Evolutionary conservation across 345 rosid genomes (phyloP).

Genomic region (Psidium friedrichsthalianum): DNA sequence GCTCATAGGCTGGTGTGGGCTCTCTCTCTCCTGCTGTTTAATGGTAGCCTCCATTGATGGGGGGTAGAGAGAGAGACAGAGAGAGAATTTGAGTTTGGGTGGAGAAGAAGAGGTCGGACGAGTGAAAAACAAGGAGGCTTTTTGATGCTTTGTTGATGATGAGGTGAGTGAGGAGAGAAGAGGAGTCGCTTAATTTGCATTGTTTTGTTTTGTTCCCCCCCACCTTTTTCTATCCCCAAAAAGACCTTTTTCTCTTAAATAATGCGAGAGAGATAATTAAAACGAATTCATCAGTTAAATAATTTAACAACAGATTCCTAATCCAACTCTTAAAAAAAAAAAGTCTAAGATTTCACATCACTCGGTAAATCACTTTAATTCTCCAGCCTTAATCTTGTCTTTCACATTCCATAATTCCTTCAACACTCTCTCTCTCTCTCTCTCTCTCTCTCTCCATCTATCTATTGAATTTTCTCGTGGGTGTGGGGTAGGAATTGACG

Average conservation of each 20-base stretch:
- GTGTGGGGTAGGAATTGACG: slow-evolving; percentile 1
- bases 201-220: slow-evolving; percentile 16
- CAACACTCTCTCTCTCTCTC: neutral
- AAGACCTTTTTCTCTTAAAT: neutral
- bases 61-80: neutral
- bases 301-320: neutral
- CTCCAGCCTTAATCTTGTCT: neutral
- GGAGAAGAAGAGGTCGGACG: slow-evolving; percentile 8
- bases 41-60: slow-evolving; percentile 44
- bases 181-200: slow-evolving; percentile 6
- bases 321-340: neutral
- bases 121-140: slow-evolving; percentile 27
- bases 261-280: neutral
- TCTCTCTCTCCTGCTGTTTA: slow-evolving; percentile 32
- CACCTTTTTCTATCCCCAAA: neutral
- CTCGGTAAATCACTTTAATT: neutral
- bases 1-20: slow-evolving; percentile 7
- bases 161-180: neutral
- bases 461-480: neutral
- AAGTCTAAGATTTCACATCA: neutral
- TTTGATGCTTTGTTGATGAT: neutral
- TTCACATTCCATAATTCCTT: neutral
- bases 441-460: neutral
- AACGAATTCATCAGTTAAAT: neutral
- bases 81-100: neutral